phyloP scores from a whole-genome alignment of 2,329 filamentous ascomycete genomes.

The Paecilomyces formosus region DNA sequence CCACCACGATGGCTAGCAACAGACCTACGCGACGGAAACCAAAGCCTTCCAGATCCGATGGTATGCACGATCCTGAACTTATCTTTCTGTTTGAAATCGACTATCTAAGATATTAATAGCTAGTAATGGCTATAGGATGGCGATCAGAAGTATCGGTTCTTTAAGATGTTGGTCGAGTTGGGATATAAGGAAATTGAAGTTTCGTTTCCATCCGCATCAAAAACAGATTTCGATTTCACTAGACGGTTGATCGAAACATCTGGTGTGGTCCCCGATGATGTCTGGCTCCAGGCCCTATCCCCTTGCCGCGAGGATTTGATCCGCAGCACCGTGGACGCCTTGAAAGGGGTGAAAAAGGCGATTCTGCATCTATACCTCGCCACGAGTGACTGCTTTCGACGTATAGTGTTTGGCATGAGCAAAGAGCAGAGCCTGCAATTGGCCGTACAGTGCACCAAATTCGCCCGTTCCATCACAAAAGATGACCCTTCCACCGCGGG shows the following conservation, averaged over 20 bases:
- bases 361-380: conserved; percentile 94
- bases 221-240: conserved; percentile 95
- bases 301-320: conserved; percentile 91
- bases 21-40: conserved; percentile 86
- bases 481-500: conserved; percentile 50
- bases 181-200: conserved; percentile 98
- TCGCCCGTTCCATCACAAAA: conserved; percentile 85
- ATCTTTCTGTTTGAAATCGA: neutral
- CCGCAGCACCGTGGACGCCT: conserved; percentile 75
- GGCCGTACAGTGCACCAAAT: conserved; percentile 77
- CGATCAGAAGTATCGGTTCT: conserved; percentile 91
- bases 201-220: conserved; percentile 87
- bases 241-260: conserved; percentile 78
- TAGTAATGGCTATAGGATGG: conserved; percentile 56
- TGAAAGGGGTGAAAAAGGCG: conserved; percentile 85
- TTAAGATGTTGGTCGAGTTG: conserved; percentile 84
- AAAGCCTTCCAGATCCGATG: conserved; percentile 90
- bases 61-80: conserved; percentile 38
- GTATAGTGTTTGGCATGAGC: conserved; percentile 80
- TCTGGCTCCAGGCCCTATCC: conserved; percentile 84
- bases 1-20: conserved; percentile 86
- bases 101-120: too few species aligned
- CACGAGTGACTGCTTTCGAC: conserved; percentile 90
- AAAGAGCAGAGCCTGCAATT: conserved; percentile 74
- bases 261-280: conserved; percentile 76